phyloP scores from a whole-genome alignment of 2,329 filamentous ascomycete genomes.

The Trichoderma hamatum region DNA sequence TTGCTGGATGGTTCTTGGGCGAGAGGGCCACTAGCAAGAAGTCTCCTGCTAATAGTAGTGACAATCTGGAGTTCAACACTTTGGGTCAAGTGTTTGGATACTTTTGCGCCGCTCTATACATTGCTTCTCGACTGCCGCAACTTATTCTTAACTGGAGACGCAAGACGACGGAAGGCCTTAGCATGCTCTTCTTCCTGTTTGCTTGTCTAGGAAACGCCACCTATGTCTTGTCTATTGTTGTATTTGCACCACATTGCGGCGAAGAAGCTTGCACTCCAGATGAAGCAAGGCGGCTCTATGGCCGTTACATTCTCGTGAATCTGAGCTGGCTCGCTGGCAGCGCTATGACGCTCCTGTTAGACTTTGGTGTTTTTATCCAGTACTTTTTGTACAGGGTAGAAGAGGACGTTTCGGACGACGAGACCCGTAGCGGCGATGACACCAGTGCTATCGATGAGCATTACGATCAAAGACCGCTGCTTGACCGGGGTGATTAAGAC shows the following conservation, averaged over 20 bases:
- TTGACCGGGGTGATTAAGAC: constrained; percentile 36
- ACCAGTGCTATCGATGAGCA: constrained; percentile 31
- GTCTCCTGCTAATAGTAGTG: constrained; percentile 44
- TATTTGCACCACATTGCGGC: constrained; percentile 76
- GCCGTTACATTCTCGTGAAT: constrained; percentile 84
- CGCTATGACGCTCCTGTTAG: constrained; percentile 81
- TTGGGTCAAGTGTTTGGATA: constrained; percentile 93
- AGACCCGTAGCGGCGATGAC: constrained; percentile 35
- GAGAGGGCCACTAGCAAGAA: constrained; percentile 44
- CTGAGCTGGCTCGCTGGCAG: constrained; percentile 89
- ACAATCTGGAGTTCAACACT: constrained; percentile 66
- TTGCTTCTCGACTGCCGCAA: constrained; percentile 87
- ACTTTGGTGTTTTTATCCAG: constrained; percentile 85
- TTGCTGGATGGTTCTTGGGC: constrained; percentile 81
- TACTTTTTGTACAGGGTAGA: constrained; percentile 79
- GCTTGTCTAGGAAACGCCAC: constrained; percentile 94
- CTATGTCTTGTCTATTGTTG: constrained; percentile 89
- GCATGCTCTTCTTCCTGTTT: constrained; percentile 93
- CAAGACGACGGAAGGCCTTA: constrained; percentile 91
- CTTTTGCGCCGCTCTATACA: constrained; percentile 85
- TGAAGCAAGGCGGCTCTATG: constrained; percentile 70
- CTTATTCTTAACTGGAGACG: constrained; percentile 88
- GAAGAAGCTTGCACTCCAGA: constrained; percentile 60
- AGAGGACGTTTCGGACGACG: constrained; percentile 36
- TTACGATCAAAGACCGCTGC: constrained; percentile 48